Percentiles rank a stretch among this genome's conserved stretches.
Conservation (phyloP, 106 monocot genomes). For the Iris macrosiphon region DNA sequence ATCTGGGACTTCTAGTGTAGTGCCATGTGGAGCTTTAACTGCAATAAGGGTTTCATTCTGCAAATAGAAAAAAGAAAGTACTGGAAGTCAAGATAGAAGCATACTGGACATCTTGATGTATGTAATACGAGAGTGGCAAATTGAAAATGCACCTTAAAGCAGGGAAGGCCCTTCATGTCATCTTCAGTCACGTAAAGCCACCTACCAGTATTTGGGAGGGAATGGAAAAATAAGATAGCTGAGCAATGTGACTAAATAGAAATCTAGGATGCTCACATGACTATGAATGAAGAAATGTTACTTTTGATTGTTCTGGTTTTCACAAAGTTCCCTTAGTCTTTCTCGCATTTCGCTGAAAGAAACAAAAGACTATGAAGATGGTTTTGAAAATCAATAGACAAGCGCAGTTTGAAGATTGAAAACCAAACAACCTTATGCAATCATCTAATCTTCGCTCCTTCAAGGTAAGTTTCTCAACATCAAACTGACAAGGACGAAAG, state of each 20-base stretch:
- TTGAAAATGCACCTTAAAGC: constrained; percentile 61
- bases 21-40: constrained; percentile 94
- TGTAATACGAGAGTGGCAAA: no score
- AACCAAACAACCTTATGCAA: constrained; percentile 53
- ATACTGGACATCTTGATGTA: neutral
- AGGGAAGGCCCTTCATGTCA: constrained; percentile 79
- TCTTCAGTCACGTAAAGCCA: constrained; percentile 98
- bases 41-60: constrained; percentile 92
- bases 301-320: constrained; percentile 80
- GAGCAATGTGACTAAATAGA: neutral
- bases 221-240: neutral
- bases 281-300: constrained; percentile 6
- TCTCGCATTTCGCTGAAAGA: constrained; percentile 62
- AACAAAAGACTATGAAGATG: no score
- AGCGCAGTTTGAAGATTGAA: neutral
- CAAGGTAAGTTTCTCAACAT: constrained; percentile 54
- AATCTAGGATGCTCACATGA: neutral
- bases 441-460: constrained; percentile 67
- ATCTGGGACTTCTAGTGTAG: constrained; percentile 92
- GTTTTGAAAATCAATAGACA: no score
- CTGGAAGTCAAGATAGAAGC: neutral
- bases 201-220: constrained; percentile 21
- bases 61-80: constrained; percentile 5
- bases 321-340: constrained; percentile 47
- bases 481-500: constrained; percentile 23